These are phyloP conservation scores for Santalum album DNA, from an alignment of 164 flowering plant species.

Conservation along the genomic window DNA sequence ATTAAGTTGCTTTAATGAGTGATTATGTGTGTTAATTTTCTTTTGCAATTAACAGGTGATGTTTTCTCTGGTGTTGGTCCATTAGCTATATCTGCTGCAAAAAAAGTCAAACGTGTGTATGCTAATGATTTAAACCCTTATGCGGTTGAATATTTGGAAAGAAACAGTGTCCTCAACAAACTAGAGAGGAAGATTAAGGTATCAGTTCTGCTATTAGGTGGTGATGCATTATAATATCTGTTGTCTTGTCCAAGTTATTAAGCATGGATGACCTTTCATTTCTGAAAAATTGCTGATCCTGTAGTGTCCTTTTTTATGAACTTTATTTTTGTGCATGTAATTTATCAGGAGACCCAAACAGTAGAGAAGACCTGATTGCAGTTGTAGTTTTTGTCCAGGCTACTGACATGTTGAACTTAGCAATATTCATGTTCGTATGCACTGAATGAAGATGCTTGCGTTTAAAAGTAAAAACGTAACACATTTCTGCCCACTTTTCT, in stretches of 20 bases:
- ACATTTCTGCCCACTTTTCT: no score
- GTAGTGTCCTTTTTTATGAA: no score
- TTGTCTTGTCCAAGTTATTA: no score
- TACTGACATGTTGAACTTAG: no score
- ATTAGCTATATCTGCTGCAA: conserved; percentile 77
- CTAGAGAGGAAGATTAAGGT: conserved; percentile 84
- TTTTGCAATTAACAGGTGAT: conserved; percentile 54
- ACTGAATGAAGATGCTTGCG: no score
- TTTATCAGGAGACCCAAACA: no score
- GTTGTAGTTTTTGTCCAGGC: no score
- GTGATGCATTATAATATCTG: background rate
- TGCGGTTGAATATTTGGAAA: conserved; percentile 79
- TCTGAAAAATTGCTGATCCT: no score
- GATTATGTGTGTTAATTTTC: background rate
- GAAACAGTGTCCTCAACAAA: conserved; percentile 68
- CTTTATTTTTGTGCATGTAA: background rate
- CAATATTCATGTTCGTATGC: no score
- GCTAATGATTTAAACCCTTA: conserved; percentile 91
- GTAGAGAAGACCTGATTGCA: no score
- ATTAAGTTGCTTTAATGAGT: conserved; percentile 6
- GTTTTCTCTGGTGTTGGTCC: conserved; percentile 96
- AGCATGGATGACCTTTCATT: no score
- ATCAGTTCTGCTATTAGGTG: background rate
- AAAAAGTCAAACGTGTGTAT: conserved; percentile 75
- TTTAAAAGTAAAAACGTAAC: no score